These are phyloP conservation scores for Orbilia quercus DNA, from an alignment of 2,329 filamentous ascomycete genomes.

Conservation along the genomic window DNA sequence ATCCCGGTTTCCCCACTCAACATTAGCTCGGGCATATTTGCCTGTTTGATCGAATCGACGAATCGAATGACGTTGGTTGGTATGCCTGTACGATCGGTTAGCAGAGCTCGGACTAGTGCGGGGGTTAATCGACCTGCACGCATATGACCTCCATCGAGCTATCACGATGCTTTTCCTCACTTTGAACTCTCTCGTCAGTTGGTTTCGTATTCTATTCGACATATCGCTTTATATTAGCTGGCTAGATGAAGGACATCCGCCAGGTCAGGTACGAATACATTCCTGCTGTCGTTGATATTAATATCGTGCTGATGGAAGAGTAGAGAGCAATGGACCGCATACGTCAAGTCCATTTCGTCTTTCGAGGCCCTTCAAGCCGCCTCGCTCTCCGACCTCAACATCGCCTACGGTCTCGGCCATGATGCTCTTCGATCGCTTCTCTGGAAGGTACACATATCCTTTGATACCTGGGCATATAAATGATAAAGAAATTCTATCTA, in stretches of 20 bases:
- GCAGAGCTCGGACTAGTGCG: too few species aligned
- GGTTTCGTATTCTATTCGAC: not conserved
- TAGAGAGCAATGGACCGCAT: conserved; percentile 49
- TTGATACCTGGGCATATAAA: too few species aligned
- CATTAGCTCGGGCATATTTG: not conserved
- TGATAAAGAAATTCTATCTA: too few species aligned
- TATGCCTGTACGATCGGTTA: too few species aligned
- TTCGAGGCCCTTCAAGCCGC: conserved; percentile 54
- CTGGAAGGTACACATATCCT: conserved; percentile 33
- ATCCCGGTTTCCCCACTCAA: too few species aligned
- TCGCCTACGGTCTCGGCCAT: conserved; percentile 48
- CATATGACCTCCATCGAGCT: too few species aligned
- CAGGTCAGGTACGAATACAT: conserved; percentile 36
- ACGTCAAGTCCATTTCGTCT: conserved; percentile 50
- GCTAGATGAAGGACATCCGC: conserved; percentile 53
- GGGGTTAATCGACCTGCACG: too few species aligned
- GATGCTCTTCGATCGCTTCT: conserved; percentile 45
- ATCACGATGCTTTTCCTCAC: too few species aligned
- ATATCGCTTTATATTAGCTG: not conserved
- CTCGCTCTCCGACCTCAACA: conserved; percentile 50
- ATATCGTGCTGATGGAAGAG: not conserved
- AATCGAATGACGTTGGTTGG: not conserved
- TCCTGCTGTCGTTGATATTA: too few species aligned
- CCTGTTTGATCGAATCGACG: too few species aligned
- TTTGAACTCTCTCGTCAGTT: not conserved